Base-by-base conservation (phyloP, 2,329 filamentous ascomycete genomes). In the Blastomyces silverae region DNA sequence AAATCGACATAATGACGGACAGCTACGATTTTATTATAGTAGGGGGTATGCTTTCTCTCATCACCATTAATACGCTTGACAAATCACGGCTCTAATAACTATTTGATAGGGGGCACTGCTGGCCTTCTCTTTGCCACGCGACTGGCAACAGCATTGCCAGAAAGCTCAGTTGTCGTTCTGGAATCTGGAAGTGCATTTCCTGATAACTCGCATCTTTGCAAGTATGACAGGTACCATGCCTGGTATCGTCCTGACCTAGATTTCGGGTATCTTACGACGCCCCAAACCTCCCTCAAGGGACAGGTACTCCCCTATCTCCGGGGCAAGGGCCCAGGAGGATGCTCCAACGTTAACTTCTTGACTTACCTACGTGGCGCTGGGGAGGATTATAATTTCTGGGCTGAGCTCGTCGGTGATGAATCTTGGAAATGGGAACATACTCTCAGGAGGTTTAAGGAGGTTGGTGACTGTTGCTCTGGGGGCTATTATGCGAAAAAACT, bases 281-380 rank as follows among this genome's bases (percentile, higher is more conserved):
- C 62, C 20, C 62, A 64, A 52, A 25, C 53, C 17, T 37, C 25
- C n/a, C 42, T 64, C 17, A 59, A 48, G 37, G 44, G 48, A 11
- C 53, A 22, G 28, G 39, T 42, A 34, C 25, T 60, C n/a, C n/a
- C 44, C 2, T 59, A 59, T 39, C 6, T 50, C 53, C 72, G 75
- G 1, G 75, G 75, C 2, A 75, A 75, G 39, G 62, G 73, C 15
- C 67, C 76, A 1, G 75, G 75, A 15, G 75, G 75, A 20, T 74
- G 73, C 1, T 73, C 71, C 25, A 74, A 66, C 3, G 74, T 76
- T 66, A 77, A 77, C 61, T 76, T 73, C 63, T 72, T 76, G 72
- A 69, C 80, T 42, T 87, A 79, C 71, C 80, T 79, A 2, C 70
- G 73, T 1, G 71, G 71, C 8, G 71, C 70, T 3, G 61, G 59